Conservation (phyloP, 345 rosid genomes). For the Ailanthus altissimus region DNA sequence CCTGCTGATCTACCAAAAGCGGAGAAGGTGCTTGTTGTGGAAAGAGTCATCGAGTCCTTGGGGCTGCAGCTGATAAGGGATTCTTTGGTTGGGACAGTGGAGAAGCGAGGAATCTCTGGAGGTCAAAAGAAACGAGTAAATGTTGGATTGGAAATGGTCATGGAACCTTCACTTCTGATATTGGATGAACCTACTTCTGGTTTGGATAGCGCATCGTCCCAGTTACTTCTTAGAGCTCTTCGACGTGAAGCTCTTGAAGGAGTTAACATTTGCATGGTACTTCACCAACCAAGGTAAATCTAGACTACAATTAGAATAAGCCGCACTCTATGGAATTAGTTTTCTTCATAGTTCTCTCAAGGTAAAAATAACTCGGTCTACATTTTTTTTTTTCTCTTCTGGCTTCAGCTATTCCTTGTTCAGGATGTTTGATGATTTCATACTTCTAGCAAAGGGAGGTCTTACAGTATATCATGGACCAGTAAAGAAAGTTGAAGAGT, state of each 20-base stretch:
- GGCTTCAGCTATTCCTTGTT: conserved; percentile 86
- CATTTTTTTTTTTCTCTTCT: too few species aligned
- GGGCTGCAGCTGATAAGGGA: conserved; percentile 83
- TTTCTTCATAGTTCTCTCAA: too few species aligned
- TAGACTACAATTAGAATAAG: too few species aligned
- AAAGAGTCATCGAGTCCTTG: conserved; percentile 87
- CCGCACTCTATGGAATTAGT: too few species aligned
- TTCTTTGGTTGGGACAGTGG: conserved; percentile 88
- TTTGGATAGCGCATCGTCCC: conserved; percentile 85
- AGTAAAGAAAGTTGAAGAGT: conserved; percentile 70
- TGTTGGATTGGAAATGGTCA: conserved; percentile 92
- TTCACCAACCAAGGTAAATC: conserved; percentile 97
- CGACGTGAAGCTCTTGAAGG: conserved; percentile 93
- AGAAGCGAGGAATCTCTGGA: conserved; percentile 88
- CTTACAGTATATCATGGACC: conserved; percentile 83
- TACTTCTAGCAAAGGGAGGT: conserved; percentile 92
- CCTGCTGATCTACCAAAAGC: conserved; percentile 78
- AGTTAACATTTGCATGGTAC: conserved; percentile 83
- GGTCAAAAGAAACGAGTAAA: conserved; percentile 95
- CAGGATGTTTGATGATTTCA: conserved; percentile 79
- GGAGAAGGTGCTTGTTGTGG: conserved; percentile 82
- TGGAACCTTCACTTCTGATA: conserved; percentile 92
- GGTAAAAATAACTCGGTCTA: too few species aligned
- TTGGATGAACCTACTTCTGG: conserved; percentile 94
- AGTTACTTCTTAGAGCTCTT: conserved; percentile 76